phyloP scores from a whole-genome alignment of 208 protist species.

The Leishmania tropica region DNA sequence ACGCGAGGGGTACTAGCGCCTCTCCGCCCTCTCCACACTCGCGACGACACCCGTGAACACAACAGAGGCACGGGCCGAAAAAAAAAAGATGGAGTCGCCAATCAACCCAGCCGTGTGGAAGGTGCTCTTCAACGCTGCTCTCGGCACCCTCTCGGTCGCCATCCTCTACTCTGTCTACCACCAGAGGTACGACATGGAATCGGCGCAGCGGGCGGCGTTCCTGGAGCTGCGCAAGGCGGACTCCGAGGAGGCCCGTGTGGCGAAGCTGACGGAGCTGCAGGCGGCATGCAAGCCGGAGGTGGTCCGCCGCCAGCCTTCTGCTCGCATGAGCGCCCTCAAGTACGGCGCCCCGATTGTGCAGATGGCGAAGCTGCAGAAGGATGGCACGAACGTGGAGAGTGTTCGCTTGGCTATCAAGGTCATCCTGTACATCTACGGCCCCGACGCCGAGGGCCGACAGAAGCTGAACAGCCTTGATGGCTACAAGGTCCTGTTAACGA shows the following conservation, averaged over 20 bases:
- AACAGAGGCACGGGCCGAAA: neutral
- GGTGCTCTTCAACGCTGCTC: slow-evolving; percentile 64
- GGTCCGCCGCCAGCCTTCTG: slow-evolving; percentile 48
- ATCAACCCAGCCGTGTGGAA: slow-evolving; percentile 79
- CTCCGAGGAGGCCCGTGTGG: slow-evolving; percentile 40
- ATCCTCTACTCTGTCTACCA: slow-evolving; percentile 81
- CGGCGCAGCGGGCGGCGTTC: slow-evolving; percentile 42
- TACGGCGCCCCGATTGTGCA: slow-evolving; percentile 52
- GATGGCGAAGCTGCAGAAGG: slow-evolving; percentile 61
- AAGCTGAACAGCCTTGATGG: slow-evolving; percentile 53
- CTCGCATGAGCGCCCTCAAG: slow-evolving; percentile 54
- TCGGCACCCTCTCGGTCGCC: slow-evolving; percentile 51
- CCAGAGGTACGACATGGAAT: slow-evolving; percentile 68
- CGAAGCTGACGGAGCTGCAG: slow-evolving; percentile 53
- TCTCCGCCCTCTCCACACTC: neutral
- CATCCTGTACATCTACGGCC: slow-evolving; percentile 60
- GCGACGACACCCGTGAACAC: neutral
- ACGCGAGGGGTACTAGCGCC: neutral
- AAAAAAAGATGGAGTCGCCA: slow-evolving; percentile 76
- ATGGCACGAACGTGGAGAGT: slow-evolving; percentile 64
- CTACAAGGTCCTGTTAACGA: slow-evolving; percentile 59
- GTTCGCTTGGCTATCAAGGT: slow-evolving; percentile 56
- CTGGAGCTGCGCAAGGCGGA: slow-evolving; percentile 37
- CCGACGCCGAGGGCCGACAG: slow-evolving; percentile 57
- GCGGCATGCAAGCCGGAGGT: slow-evolving; percentile 59